These are phyloP conservation scores for Artomyces pyxidatus DNA, from an alignment of 768 basidiomycete genomes.

Conservation along the genomic window DNA sequence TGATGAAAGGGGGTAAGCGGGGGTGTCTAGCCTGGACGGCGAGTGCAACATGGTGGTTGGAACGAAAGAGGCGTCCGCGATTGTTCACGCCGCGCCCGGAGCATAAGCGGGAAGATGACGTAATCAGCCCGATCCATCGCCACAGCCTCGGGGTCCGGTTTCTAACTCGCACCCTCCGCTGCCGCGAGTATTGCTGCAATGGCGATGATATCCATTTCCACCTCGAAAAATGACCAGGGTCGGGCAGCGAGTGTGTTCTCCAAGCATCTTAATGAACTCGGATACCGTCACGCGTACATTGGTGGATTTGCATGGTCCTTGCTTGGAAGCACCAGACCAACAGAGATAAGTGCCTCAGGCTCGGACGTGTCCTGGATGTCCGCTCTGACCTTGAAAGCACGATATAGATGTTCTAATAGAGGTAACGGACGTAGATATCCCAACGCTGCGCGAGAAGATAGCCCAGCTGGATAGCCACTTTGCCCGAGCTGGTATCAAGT, in stretches of 20 bases:
- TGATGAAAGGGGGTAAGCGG: not conserved
- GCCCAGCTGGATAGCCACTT: constrained; percentile 18
- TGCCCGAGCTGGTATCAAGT: constrained; percentile 19
- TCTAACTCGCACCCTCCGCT: no score
- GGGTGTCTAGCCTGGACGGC: not conserved
- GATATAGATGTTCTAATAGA: constrained; percentile 27
- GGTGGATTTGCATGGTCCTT: constrained; percentile 26
- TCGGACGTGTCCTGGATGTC: no score
- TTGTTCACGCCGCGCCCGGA: no score
- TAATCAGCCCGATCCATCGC: no score
- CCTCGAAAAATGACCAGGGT: not conserved
- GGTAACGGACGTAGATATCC: constrained; percentile 13
- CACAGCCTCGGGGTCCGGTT: no score
- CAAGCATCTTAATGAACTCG: constrained; percentile 10
- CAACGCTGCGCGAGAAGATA: constrained; percentile 16
- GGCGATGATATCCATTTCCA: not conserved
- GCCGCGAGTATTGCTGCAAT: not conserved
- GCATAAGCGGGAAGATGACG: not conserved
- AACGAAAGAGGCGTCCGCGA: no score
- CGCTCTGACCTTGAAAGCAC: not conserved
- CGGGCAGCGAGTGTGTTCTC: not conserved
- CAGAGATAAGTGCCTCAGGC: constrained; percentile 20
- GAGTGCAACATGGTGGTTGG: not conserved
- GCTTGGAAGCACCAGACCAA: constrained; percentile 21
- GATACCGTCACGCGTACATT: constrained; percentile 22